Percentiles rank a stretch among this genome's conserved stretches.
Evolutionary conservation across 768 basidiomycete species (phyloP).

Genomic region (Rossbeevera mucosa): DNA sequence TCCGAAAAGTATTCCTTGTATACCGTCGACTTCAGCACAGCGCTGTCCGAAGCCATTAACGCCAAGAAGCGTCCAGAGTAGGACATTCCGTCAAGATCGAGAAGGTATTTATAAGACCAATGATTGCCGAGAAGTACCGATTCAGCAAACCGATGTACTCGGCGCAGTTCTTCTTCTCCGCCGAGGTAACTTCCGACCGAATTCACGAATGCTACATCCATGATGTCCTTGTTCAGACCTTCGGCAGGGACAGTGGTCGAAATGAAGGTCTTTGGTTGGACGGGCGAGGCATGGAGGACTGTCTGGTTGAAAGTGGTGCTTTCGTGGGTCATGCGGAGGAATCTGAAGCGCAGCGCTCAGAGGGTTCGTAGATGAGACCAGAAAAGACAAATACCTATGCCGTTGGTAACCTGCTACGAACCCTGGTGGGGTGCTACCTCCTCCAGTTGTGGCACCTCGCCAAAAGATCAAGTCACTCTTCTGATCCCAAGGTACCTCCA

Average conservation of each 20-base stretch:
- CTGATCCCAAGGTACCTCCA: conserved; percentile 86
- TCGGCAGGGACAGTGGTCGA: conserved; percentile 56
- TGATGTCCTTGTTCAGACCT: conserved; percentile 69
- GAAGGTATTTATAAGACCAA: conserved; percentile 90
- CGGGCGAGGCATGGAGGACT: conserved; percentile 67
- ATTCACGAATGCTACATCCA: conserved; percentile 87
- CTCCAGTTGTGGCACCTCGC: conserved; percentile 95
- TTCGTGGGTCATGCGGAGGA: conserved; percentile 75
- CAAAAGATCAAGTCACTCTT: conserved; percentile 90
- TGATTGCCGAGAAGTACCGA: conserved; percentile 78
- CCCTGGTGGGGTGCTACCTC: conserved; percentile 81
- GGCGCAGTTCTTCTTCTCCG: conserved; percentile 60
- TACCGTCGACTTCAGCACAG: conserved; percentile 84
- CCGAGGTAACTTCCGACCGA: conserved; percentile 74
- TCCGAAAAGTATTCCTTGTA: conserved; percentile 89
- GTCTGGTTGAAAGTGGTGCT: conserved; percentile 45
- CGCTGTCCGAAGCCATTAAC: conserved; percentile 82
- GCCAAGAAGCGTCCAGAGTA: conserved; percentile 89
- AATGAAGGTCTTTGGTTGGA: conserved; percentile 50
- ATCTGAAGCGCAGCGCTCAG: conserved; percentile 29
- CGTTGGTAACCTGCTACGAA: conserved; percentile 82
- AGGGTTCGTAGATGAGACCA: background rate
- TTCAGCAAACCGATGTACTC: conserved; percentile 64
- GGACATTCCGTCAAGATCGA: conserved; percentile 93
- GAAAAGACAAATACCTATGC: conserved; percentile 52